These are phyloP conservation scores for Globisporangium sylvaticum DNA, from an alignment of 352 stramenopile genomes.

Conservation along the genomic window DNA sequence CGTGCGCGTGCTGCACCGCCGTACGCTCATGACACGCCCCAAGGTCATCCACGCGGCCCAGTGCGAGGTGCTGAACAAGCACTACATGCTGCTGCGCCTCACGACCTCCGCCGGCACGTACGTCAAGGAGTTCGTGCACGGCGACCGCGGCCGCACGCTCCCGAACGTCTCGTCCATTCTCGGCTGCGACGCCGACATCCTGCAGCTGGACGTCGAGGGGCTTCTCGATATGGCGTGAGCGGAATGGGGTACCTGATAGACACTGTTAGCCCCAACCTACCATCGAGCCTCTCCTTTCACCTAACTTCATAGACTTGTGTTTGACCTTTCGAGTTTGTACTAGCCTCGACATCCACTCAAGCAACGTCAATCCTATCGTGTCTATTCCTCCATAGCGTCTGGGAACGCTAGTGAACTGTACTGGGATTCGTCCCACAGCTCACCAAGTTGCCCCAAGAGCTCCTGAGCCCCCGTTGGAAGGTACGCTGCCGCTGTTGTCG, in stretches of 20 bases:
- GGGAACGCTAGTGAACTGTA: conserved; percentile 76
- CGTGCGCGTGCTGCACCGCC: conserved; percentile 96
- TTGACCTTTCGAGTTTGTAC: not conserved
- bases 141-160: conserved; percentile 95
- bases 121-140: conserved; percentile 99
- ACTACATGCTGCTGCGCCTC: conserved; percentile 96
- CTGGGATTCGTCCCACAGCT: conserved; percentile 80
- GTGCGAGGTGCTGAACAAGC: conserved; percentile 91
- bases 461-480: conserved; percentile 27
- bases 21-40: conserved; percentile 90
- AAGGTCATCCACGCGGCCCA: conserved; percentile 89
- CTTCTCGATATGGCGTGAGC: conserved; percentile 68
- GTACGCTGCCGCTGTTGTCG: conserved; percentile 6
- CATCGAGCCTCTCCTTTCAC: not conserved
- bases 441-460: conserved; percentile 60
- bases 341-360: too few relatives aligned
- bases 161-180: conserved; percentile 93
- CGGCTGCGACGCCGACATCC: conserved; percentile 92
- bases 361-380: too few relatives aligned
- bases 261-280: not conserved
- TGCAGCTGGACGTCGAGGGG: conserved; percentile 95
- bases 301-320: not conserved
- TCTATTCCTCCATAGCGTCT: conserved; percentile 2
- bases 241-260: not conserved
- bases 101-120: conserved; percentile 96